Evolutionary conservation across 352 stramenopile genomes (phyloP).

Genomic region (Phytophthora capsici): DNA sequence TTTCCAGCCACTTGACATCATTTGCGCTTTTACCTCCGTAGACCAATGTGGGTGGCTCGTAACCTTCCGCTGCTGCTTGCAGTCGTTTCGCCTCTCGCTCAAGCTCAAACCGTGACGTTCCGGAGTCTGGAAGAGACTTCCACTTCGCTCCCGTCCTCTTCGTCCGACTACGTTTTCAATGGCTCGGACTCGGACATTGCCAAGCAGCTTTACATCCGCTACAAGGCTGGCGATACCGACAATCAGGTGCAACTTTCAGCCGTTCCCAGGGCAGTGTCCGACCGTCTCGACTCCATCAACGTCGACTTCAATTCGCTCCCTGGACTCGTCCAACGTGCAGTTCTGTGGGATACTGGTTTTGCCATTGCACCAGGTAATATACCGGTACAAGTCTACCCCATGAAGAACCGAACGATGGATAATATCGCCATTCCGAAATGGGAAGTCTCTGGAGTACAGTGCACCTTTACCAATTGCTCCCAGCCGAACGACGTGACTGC

Average conservation of each 20-base stretch:
- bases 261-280: constrained; percentile 16
- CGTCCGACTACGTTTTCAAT: constrained; percentile 34
- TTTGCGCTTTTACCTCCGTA: constrained; percentile 15
- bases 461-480: constrained; percentile 27
- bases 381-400: constrained; percentile 24
- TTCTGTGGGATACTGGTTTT: constrained; percentile 48
- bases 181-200: constrained; percentile 45
- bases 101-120: constrained; percentile 19
- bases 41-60: background rate
- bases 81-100: background rate
- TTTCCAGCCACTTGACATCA: constrained; percentile 12
- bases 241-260: constrained; percentile 12
- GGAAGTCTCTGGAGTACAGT: constrained; percentile 20
- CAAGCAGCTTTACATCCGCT: constrained; percentile 37
- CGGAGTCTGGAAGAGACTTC: constrained; percentile 20
- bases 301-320: constrained; percentile 28
- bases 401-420: constrained; percentile 29
- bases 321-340: constrained; percentile 34
- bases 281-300: constrained; percentile 20
- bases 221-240: constrained; percentile 21
- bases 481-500: constrained; percentile 19
- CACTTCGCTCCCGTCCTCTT: background rate
- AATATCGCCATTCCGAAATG: constrained; percentile 23
- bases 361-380: constrained; percentile 12
- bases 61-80: background rate